Conservation (phyloP, 1,284 basidiomycete species). For the Puccinia brachypodii region DNA sequence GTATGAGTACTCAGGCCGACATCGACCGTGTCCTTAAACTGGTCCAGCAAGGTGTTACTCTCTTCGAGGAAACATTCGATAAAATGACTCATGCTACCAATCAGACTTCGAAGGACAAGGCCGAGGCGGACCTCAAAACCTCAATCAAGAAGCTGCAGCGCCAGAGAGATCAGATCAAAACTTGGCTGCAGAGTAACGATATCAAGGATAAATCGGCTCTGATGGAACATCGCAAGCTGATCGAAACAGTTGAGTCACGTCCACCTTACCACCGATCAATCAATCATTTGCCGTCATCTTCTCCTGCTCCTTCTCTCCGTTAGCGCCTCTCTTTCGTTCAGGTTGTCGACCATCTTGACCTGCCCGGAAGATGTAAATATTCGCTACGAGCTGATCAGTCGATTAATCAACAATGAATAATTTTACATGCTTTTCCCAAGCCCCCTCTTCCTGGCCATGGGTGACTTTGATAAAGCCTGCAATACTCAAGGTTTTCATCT, state of each 20-base stretch:
- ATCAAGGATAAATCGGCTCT: slow-evolving; percentile 98
- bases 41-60: slow-evolving; percentile 55
- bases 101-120: slow-evolving; percentile 57
- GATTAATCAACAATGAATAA: neutral
- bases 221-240: slow-evolving; percentile 88
- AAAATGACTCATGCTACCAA: slow-evolving; percentile 56
- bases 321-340: neutral
- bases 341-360: neutral
- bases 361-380: neutral
- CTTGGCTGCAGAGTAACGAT: slow-evolving; percentile 96
- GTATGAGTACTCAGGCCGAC: slow-evolving; percentile 18
- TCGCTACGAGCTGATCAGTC: neutral
- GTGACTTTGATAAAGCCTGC: neutral
- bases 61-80: slow-evolving; percentile 57
- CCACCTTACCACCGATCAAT: neutral
- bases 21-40: slow-evolving; percentile 48
- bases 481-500: neutral
- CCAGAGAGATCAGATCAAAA: slow-evolving; percentile 97
- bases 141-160: slow-evolving; percentile 90
- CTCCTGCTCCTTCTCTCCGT: neutral
- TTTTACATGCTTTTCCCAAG: neutral
- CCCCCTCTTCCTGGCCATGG: neutral
- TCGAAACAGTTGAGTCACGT: slow-evolving; percentile 75
- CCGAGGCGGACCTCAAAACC: slow-evolving; percentile 58
- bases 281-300: neutral